These are phyloP conservation scores for Caryopteris hybrid DNA, from an alignment of 305 asterid genomes.

Conservation along the genomic window DNA sequence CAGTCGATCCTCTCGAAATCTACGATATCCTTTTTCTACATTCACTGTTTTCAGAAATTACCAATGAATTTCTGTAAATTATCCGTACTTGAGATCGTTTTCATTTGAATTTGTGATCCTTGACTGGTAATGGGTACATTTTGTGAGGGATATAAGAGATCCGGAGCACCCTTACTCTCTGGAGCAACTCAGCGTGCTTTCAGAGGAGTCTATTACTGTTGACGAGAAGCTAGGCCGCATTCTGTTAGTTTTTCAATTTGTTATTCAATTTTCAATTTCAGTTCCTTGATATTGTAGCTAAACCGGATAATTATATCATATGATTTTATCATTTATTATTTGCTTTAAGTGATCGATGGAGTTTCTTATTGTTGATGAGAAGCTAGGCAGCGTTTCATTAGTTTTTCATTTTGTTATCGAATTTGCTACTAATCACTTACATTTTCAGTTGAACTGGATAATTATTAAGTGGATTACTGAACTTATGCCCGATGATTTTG, in stretches of 20 bases:
- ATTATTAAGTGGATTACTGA: not conserved
- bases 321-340: not conserved
- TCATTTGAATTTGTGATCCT: constrained; percentile 30
- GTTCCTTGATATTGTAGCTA: not conserved
- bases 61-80: not conserved
- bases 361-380: constrained; percentile 72
- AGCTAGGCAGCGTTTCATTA: constrained; percentile 68
- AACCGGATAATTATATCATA: not conserved
- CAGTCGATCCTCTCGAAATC: constrained; percentile 84
- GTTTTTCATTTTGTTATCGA: not conserved
- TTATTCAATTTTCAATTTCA: not conserved
- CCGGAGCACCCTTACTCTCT: constrained; percentile 94
- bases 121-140: constrained; percentile 50
- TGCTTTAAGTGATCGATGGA: constrained; percentile 20
- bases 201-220: constrained; percentile 80
- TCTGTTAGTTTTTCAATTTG: constrained; percentile 36
- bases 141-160: constrained; percentile 86
- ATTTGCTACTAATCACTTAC: not conserved
- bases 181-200: constrained; percentile 88
- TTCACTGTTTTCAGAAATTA: not conserved
- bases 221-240: constrained; percentile 79
- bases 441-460: not conserved
- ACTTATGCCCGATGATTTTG: not conserved
- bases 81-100: not conserved
- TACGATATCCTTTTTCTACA: constrained; percentile 68